Evolutionary conservation across 768 basidiomycete species (phyloP), one percentile per base, ranked within the genome.

Genomic region (Boletus speciosus): DNA sequence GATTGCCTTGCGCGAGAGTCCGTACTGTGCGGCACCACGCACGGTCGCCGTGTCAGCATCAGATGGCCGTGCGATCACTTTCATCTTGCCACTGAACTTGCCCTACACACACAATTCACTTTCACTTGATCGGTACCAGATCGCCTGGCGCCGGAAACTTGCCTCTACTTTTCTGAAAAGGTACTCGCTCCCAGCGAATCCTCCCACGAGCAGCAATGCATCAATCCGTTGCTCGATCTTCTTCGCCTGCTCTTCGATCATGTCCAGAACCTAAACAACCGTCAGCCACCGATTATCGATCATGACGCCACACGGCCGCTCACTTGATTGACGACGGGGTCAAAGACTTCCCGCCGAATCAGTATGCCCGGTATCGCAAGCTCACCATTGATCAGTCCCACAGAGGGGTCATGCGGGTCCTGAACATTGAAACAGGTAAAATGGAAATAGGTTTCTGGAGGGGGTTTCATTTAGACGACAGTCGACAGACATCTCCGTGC

Each of bases 361-460:
- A 92, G 71, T 58, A 80, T 84, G 16, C 92, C 92, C 3, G 90
- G 88, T 59, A 94, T 89, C 12, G 83, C 83, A 4, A 95, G 78
- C 68, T 95, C 86, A 2, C 92, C 92, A 61, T 93, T 87, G 55
- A 88, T 74, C 49, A 93, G 73, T 1, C 92, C 92, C 23, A 93
- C 88, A 25, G 79, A 76, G 1, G 86, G 80, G 68, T 94, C 92
- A 62, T 91, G 80, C 8, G 86, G 83, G 65, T 92, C 90, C 60
- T 90, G 85, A 15, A 86, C 83, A 59, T 93, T 93, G 77, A 94
- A 94, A 69, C 90, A 93, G 32, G 85, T 93, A 70, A 93, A 94
- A 66, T 90, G 84, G 73, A 93, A 93, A 76, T 85, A 86, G 52
- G 82, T 85, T 29, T 85, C 91, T 93, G 60, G 15, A 29, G 29